Conservation (phyloP, 2,329 filamentous ascomycete genomes). For the Claviceps sorghi region DNA sequence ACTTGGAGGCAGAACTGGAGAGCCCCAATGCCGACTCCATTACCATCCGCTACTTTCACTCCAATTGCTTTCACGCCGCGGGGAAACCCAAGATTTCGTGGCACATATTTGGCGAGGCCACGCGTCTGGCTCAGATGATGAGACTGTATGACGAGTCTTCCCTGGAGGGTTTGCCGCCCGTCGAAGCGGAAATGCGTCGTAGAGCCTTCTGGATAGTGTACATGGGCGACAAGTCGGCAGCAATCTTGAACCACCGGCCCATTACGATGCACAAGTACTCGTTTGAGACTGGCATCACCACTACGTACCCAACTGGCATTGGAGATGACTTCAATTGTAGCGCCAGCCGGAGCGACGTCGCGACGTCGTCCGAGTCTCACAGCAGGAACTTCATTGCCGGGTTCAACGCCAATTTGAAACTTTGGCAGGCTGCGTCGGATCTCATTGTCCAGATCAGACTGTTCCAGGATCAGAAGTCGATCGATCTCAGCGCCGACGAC, state of each 20-base stretch:
- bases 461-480: slow-evolving; percentile 14
- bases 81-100: slow-evolving; percentile 29
- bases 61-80: slow-evolving; percentile 28
- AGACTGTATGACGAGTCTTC: slow-evolving; percentile 26
- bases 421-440: slow-evolving; percentile 27
- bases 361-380: slow-evolving; percentile 6
- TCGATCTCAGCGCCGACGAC: slow-evolving; percentile 1
- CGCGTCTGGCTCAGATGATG: slow-evolving; percentile 27
- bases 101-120: slow-evolving; percentile 30
- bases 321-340: slow-evolving; percentile 11
- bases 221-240: slow-evolving; percentile 26
- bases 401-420: slow-evolving; percentile 26
- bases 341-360: slow-evolving; percentile 6
- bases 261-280: slow-evolving; percentile 30
- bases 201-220: slow-evolving; percentile 25
- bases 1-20: slow-evolving; percentile 27
- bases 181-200: slow-evolving; percentile 24
- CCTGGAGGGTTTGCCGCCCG: slow-evolving; percentile 17
- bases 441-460: slow-evolving; percentile 22
- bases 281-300: slow-evolving; percentile 25
- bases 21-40: slow-evolving; percentile 27
- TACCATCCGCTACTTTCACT: slow-evolving; percentile 29
- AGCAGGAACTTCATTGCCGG: slow-evolving; percentile 20
- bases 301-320: slow-evolving; percentile 18
- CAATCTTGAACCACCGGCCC: slow-evolving; percentile 25